Evolutionary conservation across 2,329 filamentous ascomycete species (phyloP), one percentile per base, ranked within the genome.

Genomic region (Penicillium sp.): DNA sequence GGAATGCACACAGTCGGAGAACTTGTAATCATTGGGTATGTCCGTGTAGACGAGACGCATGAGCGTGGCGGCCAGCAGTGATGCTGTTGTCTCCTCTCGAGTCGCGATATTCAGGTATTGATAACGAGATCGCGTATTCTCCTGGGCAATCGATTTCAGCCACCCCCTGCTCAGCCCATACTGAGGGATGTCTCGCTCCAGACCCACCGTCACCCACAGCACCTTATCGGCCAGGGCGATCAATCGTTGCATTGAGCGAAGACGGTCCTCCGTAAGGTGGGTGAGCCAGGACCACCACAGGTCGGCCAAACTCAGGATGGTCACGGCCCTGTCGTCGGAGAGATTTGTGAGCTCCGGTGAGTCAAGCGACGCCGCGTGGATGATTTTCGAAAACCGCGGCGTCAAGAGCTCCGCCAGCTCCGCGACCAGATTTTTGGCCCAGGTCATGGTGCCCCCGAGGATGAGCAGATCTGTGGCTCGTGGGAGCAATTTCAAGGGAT

Each of bases 131-230:
- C 17, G 7, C 9, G 5, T 35, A 8, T 23, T 4, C 19, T 49
- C 45, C 7, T 48, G 19, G 6, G n/a, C 29, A 5, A 48, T 26
- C 2, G 21, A 47, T 15, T 8, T 47, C 13, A 46, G 44, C 41
- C 21, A 56, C 2, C 41, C 60, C 29, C 47, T 58, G 4, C 50
- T 58, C 45, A 62, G 48, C 7, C 41, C 31, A 11, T 23, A 47
- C 17, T 54, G 41, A 6, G 55, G 60, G 9, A 44, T 17, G 11
- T 30, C 30, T 15, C 31, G 47, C n/a, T 58, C 55, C 8, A 31
- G 45, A 9, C 55, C 60, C 19, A n/a, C 49, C 41, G 60, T 62
- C 7, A 62, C 55, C 60, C 60, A 62, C 4, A 62, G 30, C 26
- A 62, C 41, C 26, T 23, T 41, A 17, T 19, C 44, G 49, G 44